Percentiles rank a stretch among this genome's conserved stretches.
Conservation (phyloP, 257 asterid genomes). For the Solanum commersonii region DNA sequence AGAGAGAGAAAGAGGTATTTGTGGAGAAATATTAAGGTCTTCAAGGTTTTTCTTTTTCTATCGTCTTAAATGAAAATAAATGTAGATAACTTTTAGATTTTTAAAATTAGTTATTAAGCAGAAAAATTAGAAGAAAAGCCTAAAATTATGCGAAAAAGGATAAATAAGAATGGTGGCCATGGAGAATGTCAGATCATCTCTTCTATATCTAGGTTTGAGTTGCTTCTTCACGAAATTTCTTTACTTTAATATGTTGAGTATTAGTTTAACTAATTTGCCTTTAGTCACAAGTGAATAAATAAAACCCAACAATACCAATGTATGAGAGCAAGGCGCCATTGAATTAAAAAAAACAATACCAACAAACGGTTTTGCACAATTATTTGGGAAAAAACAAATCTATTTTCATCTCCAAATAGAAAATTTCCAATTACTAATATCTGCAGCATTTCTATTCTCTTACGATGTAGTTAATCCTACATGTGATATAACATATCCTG, state of each 20-base stretch:
- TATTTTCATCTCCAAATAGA: not conserved
- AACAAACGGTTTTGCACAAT: not conserved
- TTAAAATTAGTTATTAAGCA: not conserved
- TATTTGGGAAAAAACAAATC: not conserved
- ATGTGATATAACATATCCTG: not conserved
- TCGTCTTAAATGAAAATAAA: not conserved
- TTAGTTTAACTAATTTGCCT: not conserved
- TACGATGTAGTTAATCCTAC: not conserved
- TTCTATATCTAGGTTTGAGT: no score
- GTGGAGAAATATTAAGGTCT: not conserved
- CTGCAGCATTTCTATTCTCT: not conserved
- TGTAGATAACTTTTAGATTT: not conserved
- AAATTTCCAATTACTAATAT: not conserved
- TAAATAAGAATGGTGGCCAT: not conserved
- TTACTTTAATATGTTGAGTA: not conserved
- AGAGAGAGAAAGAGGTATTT: not conserved
- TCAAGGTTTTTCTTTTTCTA: not conserved
- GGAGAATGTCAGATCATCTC: not conserved
- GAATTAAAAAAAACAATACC: not conserved
- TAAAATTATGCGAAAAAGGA: not conserved
- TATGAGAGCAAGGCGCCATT: not conserved
- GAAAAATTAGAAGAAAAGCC: not conserved
- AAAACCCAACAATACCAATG: not conserved
- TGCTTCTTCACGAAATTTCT: not conserved
- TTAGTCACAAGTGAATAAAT: not conserved